phyloP scores from a whole-genome alignment of 768 basidiomycete genomes.

The Suillus occidentalis region DNA sequence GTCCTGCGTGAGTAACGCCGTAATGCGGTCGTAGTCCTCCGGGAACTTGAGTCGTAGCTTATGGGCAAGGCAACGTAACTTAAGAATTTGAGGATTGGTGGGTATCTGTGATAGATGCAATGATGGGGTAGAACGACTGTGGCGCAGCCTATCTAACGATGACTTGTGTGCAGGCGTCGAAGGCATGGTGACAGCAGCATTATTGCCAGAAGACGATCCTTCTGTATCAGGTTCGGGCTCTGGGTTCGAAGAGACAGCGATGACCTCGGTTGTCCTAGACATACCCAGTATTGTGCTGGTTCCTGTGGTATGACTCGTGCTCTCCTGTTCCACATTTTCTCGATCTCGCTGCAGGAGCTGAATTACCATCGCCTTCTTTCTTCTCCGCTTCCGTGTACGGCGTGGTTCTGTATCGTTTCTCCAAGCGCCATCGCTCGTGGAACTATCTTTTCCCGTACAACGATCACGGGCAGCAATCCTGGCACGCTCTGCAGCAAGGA shows the following conservation, averaged over 20 bases:
- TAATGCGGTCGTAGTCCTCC: constrained; percentile 42
- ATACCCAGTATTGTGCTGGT: not conserved
- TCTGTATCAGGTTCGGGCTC: constrained; percentile 24
- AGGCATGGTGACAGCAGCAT: constrained; percentile 18
- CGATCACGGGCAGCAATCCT: constrained; percentile 45
- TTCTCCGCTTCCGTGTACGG: constrained; percentile 38
- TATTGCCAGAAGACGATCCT: constrained; percentile 29
- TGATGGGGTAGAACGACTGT: constrained; percentile 48
- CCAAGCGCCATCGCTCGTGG: constrained; percentile 39
- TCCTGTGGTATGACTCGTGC: not conserved
- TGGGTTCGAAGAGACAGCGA: constrained; percentile 16
- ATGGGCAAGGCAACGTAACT: constrained; percentile 54
- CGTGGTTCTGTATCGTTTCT: constrained; percentile 41
- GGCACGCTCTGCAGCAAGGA: constrained; percentile 70
- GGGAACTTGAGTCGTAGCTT: constrained; percentile 59
- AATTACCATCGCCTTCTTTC: constrained; percentile 36
- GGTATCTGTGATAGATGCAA: constrained; percentile 42
- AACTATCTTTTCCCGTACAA: constrained; percentile 30
- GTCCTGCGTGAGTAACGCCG: constrained; percentile 33
- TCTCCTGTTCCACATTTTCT: constrained; percentile 6
- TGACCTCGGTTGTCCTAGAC: constrained; percentile 19
- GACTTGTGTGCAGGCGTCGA: constrained; percentile 31
- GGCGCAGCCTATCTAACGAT: constrained; percentile 33
- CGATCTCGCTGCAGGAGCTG: constrained; percentile 27
- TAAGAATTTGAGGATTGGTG: constrained; percentile 47